Conservation (phyloP, 2,329 filamentous ascomycete species). For the Microcyclospora pomicola region DNA sequence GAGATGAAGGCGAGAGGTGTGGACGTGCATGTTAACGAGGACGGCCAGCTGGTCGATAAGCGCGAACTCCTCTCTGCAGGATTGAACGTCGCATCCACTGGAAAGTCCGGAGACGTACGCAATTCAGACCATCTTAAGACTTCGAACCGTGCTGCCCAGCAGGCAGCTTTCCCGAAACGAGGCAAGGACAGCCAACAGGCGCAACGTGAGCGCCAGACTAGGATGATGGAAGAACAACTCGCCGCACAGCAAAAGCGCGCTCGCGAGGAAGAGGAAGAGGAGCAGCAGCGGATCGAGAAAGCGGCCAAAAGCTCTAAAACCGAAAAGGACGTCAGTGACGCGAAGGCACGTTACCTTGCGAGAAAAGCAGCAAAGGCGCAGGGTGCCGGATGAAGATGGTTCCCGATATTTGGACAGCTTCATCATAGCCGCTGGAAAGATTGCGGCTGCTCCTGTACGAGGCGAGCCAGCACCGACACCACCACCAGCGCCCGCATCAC, state of each 20-base stretch:
- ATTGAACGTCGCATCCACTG: conserved; percentile 48
- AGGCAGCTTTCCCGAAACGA: conserved; percentile 12
- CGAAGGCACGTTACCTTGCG: conserved; percentile 66
- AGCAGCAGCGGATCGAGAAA: conserved; percentile 48
- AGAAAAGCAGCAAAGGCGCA: conserved; percentile 57
- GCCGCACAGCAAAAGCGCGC: conserved; percentile 59
- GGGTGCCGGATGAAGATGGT: conserved; percentile 13
- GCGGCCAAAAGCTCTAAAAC: conserved; percentile 67
- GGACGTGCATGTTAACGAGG: conserved; percentile 62
- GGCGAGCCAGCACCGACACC: background rate
- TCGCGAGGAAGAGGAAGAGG: conserved; percentile 53
- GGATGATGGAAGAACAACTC: conserved; percentile 67
- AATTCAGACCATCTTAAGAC: conserved; percentile 20
- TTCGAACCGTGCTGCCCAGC: conserved; percentile 12
- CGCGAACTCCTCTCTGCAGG: conserved; percentile 64
- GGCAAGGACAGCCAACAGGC: conserved; percentile 41
- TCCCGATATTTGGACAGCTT: no score
- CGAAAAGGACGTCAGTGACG: conserved; percentile 58
- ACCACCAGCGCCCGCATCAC: background rate
- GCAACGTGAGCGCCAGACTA: conserved; percentile 60
- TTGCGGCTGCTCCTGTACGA: no score
- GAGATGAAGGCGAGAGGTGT: conserved; percentile 51
- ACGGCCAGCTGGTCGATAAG: conserved; percentile 73
- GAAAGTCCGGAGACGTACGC: conserved; percentile 9
- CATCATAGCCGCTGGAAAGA: no score